phyloP scores from a whole-genome alignment of 1,139 yeast genomes.

The Kazachstania sp. region DNA sequence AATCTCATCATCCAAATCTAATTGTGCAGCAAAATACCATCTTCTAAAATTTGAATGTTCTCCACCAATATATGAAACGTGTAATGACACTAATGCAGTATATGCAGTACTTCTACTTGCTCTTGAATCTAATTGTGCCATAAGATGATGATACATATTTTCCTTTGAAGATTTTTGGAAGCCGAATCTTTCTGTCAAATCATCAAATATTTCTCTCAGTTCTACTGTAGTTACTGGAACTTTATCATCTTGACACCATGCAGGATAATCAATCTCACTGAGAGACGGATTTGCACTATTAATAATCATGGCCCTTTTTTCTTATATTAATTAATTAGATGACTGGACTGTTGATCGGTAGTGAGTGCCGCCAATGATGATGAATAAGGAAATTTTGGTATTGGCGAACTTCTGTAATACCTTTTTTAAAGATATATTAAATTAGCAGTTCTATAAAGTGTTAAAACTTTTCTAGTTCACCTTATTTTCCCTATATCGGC shows the following conservation, averaged over 20 bases:
- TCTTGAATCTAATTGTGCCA: conserved; percentile 58
- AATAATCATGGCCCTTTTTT: neutral
- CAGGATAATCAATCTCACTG: conserved; percentile 27
- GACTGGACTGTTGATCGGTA: too few species aligned
- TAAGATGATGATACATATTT: conserved; percentile 57
- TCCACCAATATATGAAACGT: conserved; percentile 70
- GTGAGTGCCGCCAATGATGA: too few species aligned
- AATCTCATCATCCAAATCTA: conserved; percentile 55
- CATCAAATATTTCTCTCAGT: conserved; percentile 49
- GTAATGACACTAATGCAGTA: conserved; percentile 50
- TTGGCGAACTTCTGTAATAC: too few species aligned
- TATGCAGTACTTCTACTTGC: conserved; percentile 53
- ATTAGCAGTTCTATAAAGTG: too few species aligned
- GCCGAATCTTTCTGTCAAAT: conserved; percentile 51
- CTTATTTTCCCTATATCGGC: too few species aligned
- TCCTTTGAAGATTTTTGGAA: conserved; percentile 55
- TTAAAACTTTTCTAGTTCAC: too few species aligned
- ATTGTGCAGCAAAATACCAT: conserved; percentile 69
- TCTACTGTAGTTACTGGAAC: conserved; percentile 39
- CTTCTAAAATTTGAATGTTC: conserved; percentile 56
- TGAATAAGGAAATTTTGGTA: too few species aligned
- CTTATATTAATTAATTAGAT: too few species aligned
- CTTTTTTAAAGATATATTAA: too few species aligned
- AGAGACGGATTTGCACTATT: conserved; percentile 13
- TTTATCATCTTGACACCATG: conserved; percentile 30